A percentile compares a stretch with the other conserved stretches of the same genome.
Conservation (phyloP, 176 grass and related monocot species). For the Eragrostis curvula region DNA sequence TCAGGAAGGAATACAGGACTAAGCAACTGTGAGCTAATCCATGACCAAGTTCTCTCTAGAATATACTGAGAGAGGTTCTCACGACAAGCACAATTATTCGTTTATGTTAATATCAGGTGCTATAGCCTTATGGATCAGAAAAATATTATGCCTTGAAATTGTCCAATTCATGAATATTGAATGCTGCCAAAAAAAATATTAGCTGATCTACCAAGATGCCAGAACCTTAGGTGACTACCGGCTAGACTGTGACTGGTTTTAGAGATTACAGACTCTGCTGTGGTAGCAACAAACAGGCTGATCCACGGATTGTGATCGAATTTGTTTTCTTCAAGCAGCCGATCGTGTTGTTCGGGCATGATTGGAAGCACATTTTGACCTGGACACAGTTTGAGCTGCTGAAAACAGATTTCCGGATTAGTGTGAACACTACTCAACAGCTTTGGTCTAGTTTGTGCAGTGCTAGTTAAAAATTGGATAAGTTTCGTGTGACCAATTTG, state of each 20-base stretch:
- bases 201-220: conserved; percentile 20
- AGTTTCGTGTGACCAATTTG: conserved; percentile 7
- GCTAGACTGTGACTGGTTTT: conserved; percentile 31
- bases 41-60: conserved; percentile 31
- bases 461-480: conserved; percentile 25
- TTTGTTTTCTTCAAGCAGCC: conserved; percentile 30
- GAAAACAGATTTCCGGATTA: neutral
- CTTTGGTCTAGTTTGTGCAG: conserved; percentile 9
- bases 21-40: conserved; percentile 1
- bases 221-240: conserved; percentile 25
- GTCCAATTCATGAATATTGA: neutral
- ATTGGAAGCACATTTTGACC: conserved; percentile 37
- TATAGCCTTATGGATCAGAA: neutral
- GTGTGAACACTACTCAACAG: conserved; percentile 31
- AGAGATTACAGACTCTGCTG: conserved; percentile 37
- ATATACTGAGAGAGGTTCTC: neutral
- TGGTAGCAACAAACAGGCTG: conserved; percentile 35
- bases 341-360: conserved; percentile 30
- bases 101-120: conserved; percentile 6
- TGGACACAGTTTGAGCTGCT: conserved; percentile 8
- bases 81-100: conserved; percentile 3
- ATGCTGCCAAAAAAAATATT: neutral
- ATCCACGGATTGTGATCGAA: conserved; percentile 36
- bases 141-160: neutral
- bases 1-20: conserved; percentile 31